Base-by-base conservation (phyloP, 2,329 filamentous ascomycete genomes). In the Ilyonectria sp. region DNA sequence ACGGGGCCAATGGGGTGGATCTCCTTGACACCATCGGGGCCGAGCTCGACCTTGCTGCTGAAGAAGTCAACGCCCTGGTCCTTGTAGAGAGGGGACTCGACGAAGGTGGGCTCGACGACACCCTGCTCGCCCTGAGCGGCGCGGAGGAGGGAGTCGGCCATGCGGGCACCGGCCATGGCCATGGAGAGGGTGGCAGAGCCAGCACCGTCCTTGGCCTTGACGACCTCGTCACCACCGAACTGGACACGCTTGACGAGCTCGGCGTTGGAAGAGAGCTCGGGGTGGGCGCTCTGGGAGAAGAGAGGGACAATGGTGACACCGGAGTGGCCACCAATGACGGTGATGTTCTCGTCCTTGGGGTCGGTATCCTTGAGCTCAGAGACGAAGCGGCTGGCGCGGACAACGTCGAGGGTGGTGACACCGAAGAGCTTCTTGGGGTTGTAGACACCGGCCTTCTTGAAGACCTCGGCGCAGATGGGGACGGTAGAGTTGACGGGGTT, bases 401-500 rank as follows among this genome's bases (percentile, higher is more conserved):
- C 96, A 74, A 98, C 95, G 80, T 99, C 96, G 80, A 99, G 94
- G 80, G 96, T 98, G 86, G 96, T 99, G 82, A 99, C 96, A 89
- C 96, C 96, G 86, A 99, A 99, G 78, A 99, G 94, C 81, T 93
- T 94, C 92, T 97, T 97, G 84, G 96, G 95, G 91, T 99, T 95
- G 92, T 98, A 99, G 87, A 98, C 95, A 76, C 94, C 94, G 78
- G 87, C 89, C 83, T 90, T 86, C 92, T 98, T 98, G 93, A 95
- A 97, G 82, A 98, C 91, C 90, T 98, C 96, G 82, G 94, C 92
- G 82, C 92, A 92, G 86, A 99, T 99, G 82, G 96, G 96, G 79
- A 99, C 96, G 81, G 96, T 99, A 78, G 94, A 98, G 94, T 99
- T 99, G 87, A 99, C 95, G 71, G 96, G 96, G 92, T 99, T 99